Conservation (phyloP, 1,284 basidiomycete genomes). For the Cryptococcus hybrid region DNA sequence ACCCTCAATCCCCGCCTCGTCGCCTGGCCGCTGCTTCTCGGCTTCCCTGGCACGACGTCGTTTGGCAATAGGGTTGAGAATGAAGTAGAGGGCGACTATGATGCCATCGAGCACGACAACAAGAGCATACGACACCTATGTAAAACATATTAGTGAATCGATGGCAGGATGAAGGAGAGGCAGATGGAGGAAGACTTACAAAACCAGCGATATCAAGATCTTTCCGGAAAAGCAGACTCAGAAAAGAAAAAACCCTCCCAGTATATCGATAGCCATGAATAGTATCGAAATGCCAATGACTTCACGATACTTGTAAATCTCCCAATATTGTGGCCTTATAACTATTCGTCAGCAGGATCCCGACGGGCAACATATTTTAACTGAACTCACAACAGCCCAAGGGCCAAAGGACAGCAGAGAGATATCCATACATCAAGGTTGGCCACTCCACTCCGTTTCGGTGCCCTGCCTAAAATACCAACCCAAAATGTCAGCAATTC, state of each 20-base stretch:
- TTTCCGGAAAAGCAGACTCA: conserved; percentile 67
- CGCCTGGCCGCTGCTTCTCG: not conserved
- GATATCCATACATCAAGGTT: conserved; percentile 63
- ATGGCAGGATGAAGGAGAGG: not conserved
- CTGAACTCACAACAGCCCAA: conserved; percentile 59
- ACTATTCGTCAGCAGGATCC: not conserved
- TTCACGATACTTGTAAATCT: conserved; percentile 67
- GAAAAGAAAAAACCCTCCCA: conserved; percentile 65
- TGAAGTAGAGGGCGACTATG: conserved; percentile 59
- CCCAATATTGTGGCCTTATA: conserved; percentile 56
- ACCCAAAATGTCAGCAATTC: conserved; percentile 2
- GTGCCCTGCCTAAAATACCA: conserved; percentile 47
- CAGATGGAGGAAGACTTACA: conserved; percentile 52
- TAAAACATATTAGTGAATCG: too few relatives aligned
- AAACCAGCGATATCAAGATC: conserved; percentile 66
- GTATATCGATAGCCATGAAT: conserved; percentile 69
- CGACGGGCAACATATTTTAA: not conserved
- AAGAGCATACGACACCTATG: conserved; percentile 41
- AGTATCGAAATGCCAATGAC: conserved; percentile 69
- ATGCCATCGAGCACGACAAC: conserved; percentile 59
- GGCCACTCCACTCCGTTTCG: conserved; percentile 55
- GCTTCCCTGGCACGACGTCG: conserved; percentile 34
- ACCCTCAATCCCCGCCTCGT: not conserved
- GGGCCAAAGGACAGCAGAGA: conserved; percentile 62
- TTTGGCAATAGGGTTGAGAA: conserved; percentile 60